Percentiles rank a stretch among this genome's conserved stretches.
These are phyloP conservation scores for Pleurostoma richardsiae DNA, from an alignment of 2,329 filamentous ascomycete genomes.

Conservation along the genomic window DNA sequence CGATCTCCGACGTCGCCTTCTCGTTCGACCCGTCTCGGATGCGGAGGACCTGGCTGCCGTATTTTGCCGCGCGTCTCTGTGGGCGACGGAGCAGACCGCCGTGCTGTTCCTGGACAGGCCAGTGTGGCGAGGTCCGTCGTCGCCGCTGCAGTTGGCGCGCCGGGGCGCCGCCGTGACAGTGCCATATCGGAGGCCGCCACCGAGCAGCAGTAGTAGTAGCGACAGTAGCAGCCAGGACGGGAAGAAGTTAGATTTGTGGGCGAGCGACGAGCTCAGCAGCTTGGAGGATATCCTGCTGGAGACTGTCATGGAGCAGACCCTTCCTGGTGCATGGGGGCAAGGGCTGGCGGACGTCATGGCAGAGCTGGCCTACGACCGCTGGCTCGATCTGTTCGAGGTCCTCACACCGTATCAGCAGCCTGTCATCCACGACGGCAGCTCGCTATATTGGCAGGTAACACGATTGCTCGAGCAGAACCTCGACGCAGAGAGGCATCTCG, in stretches of 20 bases:
- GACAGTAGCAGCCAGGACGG: background rate
- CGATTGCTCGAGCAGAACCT: slow-evolving; percentile 29
- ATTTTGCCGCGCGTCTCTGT: slow-evolving; percentile 28
- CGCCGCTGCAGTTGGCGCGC: slow-evolving; percentile 11
- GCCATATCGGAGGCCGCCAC: background rate
- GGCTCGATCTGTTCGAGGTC: slow-evolving; percentile 29
- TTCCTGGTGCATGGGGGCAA: slow-evolving; percentile 1
- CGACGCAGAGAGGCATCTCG: slow-evolving; percentile 9
- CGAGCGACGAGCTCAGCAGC: slow-evolving; percentile 12
- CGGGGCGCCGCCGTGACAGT: slow-evolving; percentile 7
- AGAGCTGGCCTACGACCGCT: slow-evolving; percentile 20
- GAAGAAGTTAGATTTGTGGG: background rate
- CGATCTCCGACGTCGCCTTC: slow-evolving; percentile 2
- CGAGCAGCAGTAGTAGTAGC: background rate
- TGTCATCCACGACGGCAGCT: slow-evolving; percentile 3
- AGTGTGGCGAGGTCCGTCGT: slow-evolving; percentile 12
- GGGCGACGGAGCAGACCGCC: slow-evolving; percentile 18
- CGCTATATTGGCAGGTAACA: slow-evolving; percentile 22
- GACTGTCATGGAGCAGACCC: slow-evolving; percentile 6
- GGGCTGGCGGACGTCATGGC: slow-evolving; percentile 11
- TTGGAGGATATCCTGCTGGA: slow-evolving; percentile 20
- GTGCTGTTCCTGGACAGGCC: slow-evolving; percentile 26
- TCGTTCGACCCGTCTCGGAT: slow-evolving; percentile 10
- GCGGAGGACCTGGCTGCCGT: slow-evolving; percentile 14
- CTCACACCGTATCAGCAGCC: slow-evolving; percentile 10